These are phyloP conservation scores for Fusarium xylarioides DNA, from an alignment of 2,329 filamentous ascomycete genomes.

Conservation along the genomic window DNA sequence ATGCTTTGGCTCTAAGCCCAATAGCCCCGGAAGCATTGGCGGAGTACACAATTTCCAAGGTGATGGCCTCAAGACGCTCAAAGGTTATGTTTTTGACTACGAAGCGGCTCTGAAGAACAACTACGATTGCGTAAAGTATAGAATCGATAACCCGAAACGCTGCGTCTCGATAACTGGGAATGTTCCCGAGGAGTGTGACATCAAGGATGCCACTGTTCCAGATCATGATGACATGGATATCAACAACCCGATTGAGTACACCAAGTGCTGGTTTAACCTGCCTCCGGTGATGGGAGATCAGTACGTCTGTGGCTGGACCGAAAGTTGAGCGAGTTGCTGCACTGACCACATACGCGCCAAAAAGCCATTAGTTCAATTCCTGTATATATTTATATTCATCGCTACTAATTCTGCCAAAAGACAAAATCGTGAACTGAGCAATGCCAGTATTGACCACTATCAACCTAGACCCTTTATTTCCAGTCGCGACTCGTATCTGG, in stretches of 20 bases:
- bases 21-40: neutral
- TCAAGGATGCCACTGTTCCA: neutral
- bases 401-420: too few relatives aligned
- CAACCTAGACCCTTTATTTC: too few relatives aligned
- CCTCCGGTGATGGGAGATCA: neutral
- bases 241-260: neutral
- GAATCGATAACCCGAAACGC: neutral
- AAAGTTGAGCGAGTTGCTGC: accelerated
- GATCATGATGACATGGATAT: neutral
- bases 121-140: neutral
- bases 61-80: neutral
- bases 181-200: neutral
- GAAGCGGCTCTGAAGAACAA: neutral
- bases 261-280: neutral
- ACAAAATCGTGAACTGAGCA: too few relatives aligned
- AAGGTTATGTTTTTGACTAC: neutral
- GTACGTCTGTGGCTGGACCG: neutral
- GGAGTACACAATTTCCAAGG: neutral
- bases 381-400: too few relatives aligned
- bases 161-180: neutral
- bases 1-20: neutral
- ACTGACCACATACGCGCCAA: too few relatives aligned
- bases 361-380: neutral
- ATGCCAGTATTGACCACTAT: too few relatives aligned
- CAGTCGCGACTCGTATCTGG: too few relatives aligned